A percentile compares a stretch with the other conserved stretches of the same genome.
Evolutionary conservation across 768 basidiomycete species (phyloP).

Genomic region (Serendipita sp.): DNA sequence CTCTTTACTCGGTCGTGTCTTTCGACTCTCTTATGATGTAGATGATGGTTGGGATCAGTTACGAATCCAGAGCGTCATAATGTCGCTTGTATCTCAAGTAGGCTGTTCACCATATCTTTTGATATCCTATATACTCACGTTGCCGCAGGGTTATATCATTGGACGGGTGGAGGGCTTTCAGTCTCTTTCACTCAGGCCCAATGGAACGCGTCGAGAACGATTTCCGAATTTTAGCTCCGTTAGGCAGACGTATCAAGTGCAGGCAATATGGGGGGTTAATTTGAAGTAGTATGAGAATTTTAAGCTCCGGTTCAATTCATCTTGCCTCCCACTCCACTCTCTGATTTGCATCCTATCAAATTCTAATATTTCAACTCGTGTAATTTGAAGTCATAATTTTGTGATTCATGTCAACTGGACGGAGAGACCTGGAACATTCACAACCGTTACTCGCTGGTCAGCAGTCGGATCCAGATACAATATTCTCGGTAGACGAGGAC

Average conservation of each 20-base stretch:
- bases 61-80: not conserved
- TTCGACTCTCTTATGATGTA: not conserved
- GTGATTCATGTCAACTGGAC: not conserved
- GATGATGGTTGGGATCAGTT: not conserved
- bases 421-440: not conserved
- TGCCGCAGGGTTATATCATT: not conserved
- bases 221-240: conserved; percentile 1
- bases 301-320: not conserved
- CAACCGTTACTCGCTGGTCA: not conserved
- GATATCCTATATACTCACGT: not conserved
- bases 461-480: conserved; percentile 4
- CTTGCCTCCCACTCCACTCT: not conserved
- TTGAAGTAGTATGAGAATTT: not conserved
- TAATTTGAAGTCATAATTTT: not conserved
- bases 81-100: conserved; percentile 1
- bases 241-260: conserved; percentile 1
- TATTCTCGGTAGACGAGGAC: conserved; percentile 11
- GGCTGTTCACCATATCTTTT: not conserved
- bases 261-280: not conserved
- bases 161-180: not conserved
- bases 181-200: not conserved
- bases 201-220: not conserved
- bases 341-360: too few species aligned
- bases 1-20: not conserved
- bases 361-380: too few species aligned